Base-by-base conservation (phyloP, 2,329 filamentous ascomycete genomes). In the Ustulina deusta region DNA sequence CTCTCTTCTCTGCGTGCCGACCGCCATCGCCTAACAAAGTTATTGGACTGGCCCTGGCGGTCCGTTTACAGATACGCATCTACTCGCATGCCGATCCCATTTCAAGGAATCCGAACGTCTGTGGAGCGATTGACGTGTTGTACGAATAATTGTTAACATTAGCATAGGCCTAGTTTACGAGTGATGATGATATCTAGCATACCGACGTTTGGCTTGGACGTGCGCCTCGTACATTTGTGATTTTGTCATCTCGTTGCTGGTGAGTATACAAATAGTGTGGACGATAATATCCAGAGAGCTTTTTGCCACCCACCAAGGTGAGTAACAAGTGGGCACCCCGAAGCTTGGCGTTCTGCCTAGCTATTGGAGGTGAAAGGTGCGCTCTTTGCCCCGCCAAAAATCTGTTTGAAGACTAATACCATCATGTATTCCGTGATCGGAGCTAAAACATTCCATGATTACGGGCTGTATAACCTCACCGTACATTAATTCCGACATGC, bases 361-460 rank as follows among this genome's bases (percentile, higher is more conserved):
- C n/a, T n/a, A n/a, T n/a, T n/a, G n/a, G n/a, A 13, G 15, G 38
- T n/a, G 20, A 20, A 40, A 22, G 34, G 52, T 10, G 52, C 42
- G 42, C 9, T 20, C 20, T 46, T 17, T 40, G 20, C 15, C 32
- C 32, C 44, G 44, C 29, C 22, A 29, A 49, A 49, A 61, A 46
- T 46, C 42, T 11, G 42, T 22, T 25, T 22, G n/a, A 46, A 20
- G 42, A 25, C 10, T 51, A 29, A 51, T 38, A n/a, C 17, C 25
- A 10, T 22, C 25, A 10, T 22, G 32, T 13, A 22, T 46, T 69
- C 70, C 70, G 70, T 25, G 38, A 71, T 68, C 70, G 70, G 70
- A 71, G 70, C 44, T 58, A 65, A 63, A 63, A 29, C 36, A 57
- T 7, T 22, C 27, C 36, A 57, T 9, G 11, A 15, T 25, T 38